Evolutionary conservation across 208 protist genomes (phyloP).

Genomic region (Naegleria lovaniensis): DNA sequence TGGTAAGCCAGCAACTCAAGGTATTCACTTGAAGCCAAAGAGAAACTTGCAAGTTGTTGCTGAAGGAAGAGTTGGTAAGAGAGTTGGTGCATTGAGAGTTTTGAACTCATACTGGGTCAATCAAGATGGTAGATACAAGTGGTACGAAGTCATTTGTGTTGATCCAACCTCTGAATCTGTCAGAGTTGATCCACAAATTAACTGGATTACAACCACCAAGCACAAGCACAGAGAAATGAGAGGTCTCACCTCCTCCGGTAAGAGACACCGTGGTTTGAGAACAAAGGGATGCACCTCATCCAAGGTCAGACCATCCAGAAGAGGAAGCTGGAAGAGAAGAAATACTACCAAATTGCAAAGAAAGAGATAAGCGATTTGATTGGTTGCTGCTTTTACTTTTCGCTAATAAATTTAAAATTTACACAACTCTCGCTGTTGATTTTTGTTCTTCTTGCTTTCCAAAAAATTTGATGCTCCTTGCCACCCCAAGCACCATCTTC

Average conservation of each 20-base stretch:
- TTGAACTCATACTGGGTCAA: constrained; percentile 99
- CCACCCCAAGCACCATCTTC: too few species aligned
- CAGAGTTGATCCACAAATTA: constrained; percentile 94
- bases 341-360: constrained; percentile 87
- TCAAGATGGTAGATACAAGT: constrained; percentile 93
- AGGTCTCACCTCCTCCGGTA: constrained; percentile 95
- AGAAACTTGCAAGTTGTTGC: constrained; percentile 89
- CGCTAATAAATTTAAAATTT: too few species aligned
- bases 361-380: constrained; percentile 69
- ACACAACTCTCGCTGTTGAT: too few species aligned
- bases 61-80: constrained; percentile 93
- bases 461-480: too few species aligned
- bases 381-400: not conserved
- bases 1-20: constrained; percentile 96
- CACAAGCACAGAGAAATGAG: constrained; percentile 96
- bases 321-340: constrained; percentile 94
- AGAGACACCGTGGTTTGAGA: constrained; percentile 87
- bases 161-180: constrained; percentile 95
- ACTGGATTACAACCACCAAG: constrained; percentile 96
- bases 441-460: too few species aligned
- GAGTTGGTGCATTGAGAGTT: constrained; percentile 91
- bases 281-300: constrained; percentile 87
- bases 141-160: constrained; percentile 97
- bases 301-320: constrained; percentile 87
- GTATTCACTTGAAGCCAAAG: constrained; percentile 93